Percentiles rank a stretch among this genome's conserved stretches.
Evolutionary conservation across 805 yeast genomes (phyloP).

Genomic region (Saccharomycopsis schoenii): DNA sequence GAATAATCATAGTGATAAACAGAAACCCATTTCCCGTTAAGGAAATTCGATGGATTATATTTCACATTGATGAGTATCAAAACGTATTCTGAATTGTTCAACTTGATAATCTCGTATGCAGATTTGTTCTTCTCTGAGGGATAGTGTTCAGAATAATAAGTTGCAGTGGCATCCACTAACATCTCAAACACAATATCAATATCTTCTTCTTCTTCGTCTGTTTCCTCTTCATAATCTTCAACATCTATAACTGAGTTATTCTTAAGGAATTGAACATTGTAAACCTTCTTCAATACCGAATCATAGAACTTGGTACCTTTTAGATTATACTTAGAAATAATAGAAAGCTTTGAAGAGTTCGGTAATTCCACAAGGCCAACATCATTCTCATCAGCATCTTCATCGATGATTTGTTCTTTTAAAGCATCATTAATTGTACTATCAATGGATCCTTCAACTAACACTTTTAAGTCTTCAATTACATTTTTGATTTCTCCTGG

Average conservation of each 20-base stretch:
- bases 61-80: slow-evolving; percentile 63
- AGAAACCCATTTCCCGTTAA: slow-evolving; percentile 86
- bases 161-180: slow-evolving; percentile 27
- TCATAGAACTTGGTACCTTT: slow-evolving; percentile 45
- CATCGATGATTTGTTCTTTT: slow-evolving; percentile 8
- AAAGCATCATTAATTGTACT: slow-evolving; percentile 7
- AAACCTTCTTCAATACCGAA: slow-evolving; percentile 34
- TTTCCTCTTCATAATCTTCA: slow-evolving; percentile 30
- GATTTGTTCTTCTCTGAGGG: slow-evolving; percentile 37
- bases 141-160: slow-evolving; percentile 56
- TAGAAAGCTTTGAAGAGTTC: slow-evolving; percentile 26
- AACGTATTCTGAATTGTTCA: slow-evolving; percentile 23
- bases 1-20: slow-evolving; percentile 37
- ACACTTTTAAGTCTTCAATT: slow-evolving; percentile 32
- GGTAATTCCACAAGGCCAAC: slow-evolving; percentile 25
- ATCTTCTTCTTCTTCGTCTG: slow-evolving; percentile 19
- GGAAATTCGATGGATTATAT: slow-evolving; percentile 65
- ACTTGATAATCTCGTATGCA: slow-evolving; percentile 35
- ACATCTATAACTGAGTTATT: slow-evolving; percentile 41
- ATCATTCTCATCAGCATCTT: slow-evolving; percentile 27
- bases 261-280: slow-evolving; percentile 47
- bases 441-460: slow-evolving; percentile 28
- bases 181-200: slow-evolving; percentile 19
- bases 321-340: slow-evolving; percentile 42
- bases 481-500: slow-evolving; percentile 28